A percentile compares a stretch with the other conserved stretches of the same genome.
These are phyloP conservation scores for Durusdinium trenchii DNA, from an alignment of 73 alveolate genomes.

Conservation along the genomic window DNA sequence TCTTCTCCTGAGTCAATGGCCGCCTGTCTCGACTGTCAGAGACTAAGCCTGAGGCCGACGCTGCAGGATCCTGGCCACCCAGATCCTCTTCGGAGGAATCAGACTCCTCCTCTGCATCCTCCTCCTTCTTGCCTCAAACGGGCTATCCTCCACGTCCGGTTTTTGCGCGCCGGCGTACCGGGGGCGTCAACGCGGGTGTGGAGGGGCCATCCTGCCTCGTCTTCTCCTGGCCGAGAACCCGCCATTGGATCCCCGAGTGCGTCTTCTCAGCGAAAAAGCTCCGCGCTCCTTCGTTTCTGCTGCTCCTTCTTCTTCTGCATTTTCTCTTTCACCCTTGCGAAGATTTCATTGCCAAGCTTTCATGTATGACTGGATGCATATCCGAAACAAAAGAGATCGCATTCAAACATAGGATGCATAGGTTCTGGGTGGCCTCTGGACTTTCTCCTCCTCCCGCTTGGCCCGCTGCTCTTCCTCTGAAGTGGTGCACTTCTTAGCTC, in stretches of 20 bases:
- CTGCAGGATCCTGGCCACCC: constrained; percentile 70
- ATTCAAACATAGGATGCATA: too few relatives aligned
- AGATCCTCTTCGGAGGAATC: constrained; percentile 69
- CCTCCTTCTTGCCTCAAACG: constrained; percentile 15
- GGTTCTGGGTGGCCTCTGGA: too few relatives aligned
- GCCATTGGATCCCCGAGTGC: neutral
- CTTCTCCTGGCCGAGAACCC: constrained; percentile 16
- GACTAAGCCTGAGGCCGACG: neutral
- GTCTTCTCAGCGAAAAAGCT: neutral
- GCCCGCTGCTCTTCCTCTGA: constrained; percentile 91
- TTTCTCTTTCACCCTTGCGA: constrained; percentile 55
- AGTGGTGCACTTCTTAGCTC: too few relatives aligned
- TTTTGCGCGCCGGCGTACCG: too few relatives aligned
- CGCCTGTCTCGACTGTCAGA: neutral
- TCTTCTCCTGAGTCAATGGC: constrained; percentile 60
- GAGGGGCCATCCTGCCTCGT: constrained; percentile 4
- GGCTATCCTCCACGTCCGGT: neutral
- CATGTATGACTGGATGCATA: too few relatives aligned
- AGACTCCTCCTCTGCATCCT: constrained; percentile 58
- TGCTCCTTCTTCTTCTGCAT: constrained; percentile 67
- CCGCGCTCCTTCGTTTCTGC: constrained; percentile 62
- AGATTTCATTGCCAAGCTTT: neutral
- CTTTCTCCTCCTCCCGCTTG: constrained; percentile 84
- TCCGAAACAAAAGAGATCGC: neutral
- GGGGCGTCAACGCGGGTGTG: neutral